These are phyloP conservation scores for Venturiaceae sp. DNA, from an alignment of 2,329 filamentous ascomycete species.

Conservation along the genomic window DNA sequence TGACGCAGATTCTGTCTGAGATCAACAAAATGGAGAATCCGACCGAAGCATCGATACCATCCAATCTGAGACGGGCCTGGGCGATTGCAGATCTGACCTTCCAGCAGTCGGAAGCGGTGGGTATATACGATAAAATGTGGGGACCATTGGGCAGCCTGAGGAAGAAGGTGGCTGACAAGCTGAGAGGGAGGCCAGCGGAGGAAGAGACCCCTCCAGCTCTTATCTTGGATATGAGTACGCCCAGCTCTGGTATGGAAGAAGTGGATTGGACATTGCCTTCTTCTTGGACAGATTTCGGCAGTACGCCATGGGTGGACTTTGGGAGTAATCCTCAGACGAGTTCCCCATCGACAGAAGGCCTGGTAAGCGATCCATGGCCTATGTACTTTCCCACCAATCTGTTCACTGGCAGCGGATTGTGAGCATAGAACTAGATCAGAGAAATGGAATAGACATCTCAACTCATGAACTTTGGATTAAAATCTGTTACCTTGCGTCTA, in stretches of 20 bases:
- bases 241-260: not conserved
- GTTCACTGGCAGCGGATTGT: too few relatives aligned
- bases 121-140: not conserved
- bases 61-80: not conserved
- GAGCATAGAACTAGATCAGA: too few relatives aligned
- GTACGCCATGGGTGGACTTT: not conserved
- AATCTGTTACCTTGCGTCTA: not conserved
- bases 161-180: not conserved
- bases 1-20: constrained; percentile 22
- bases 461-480: too few relatives aligned
- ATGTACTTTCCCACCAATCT: not conserved
- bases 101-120: not conserved
- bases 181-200: not conserved
- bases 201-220: not conserved
- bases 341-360: not conserved
- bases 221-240: constrained; percentile 32
- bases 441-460: too few relatives aligned
- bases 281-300: not conserved
- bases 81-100: not conserved
- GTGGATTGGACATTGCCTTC: not conserved
- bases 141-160: not conserved
- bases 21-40: not conserved
- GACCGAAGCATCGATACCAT: not conserved
- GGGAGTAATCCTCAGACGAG: not conserved
- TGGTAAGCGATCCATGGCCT: not conserved